Evolutionary conservation across 192 early-diverging fungal genomes (phyloP).

Genomic region (Coemansia sp.): DNA sequence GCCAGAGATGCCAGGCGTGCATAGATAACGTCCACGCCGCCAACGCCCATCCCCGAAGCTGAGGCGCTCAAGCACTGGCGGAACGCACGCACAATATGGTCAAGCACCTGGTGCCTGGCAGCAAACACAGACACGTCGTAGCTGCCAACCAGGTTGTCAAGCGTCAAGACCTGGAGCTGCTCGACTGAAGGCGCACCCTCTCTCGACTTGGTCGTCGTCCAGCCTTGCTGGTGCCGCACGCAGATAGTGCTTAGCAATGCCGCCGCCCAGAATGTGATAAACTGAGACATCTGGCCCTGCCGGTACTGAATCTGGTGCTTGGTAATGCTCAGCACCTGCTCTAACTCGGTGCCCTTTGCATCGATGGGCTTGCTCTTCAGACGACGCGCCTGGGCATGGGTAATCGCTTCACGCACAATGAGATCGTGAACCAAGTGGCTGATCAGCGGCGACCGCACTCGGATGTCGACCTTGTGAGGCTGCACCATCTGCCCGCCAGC

Average conservation of each 20-base stretch:
- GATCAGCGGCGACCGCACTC: slow-evolving; percentile 42
- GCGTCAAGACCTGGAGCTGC: slow-evolving; percentile 13
- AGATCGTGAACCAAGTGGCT: slow-evolving; percentile 48
- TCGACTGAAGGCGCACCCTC: neutral
- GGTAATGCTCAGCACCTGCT: slow-evolving; percentile 34
- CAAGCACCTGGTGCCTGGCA: slow-evolving; percentile 37
- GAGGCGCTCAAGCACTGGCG: slow-evolving; percentile 45
- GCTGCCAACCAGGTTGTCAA: slow-evolving; percentile 34
- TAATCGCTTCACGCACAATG: slow-evolving; percentile 46
- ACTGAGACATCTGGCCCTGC: slow-evolving; percentile 51
- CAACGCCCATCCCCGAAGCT: slow-evolving; percentile 11
- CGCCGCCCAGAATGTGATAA: slow-evolving; percentile 64
- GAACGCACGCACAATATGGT: slow-evolving; percentile 48
- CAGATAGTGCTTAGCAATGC: slow-evolving; percentile 58
- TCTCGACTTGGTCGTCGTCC: slow-evolving; percentile 26
- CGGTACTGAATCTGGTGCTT: slow-evolving; percentile 47
- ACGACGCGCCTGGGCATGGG: slow-evolving; percentile 24
- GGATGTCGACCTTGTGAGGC: slow-evolving; percentile 14
- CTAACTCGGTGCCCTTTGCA: slow-evolving; percentile 24
- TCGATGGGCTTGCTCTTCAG: slow-evolving; percentile 11
- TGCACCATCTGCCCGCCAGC: neutral
- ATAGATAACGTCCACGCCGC: slow-evolving; percentile 36
- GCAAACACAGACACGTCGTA: slow-evolving; percentile 28
- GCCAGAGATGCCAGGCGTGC: slow-evolving; percentile 44
- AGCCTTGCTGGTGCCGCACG: slow-evolving; percentile 39